A percentile compares a stretch with the other conserved stretches of the same genome.
Conservation (phyloP, 2,329 filamentous ascomycete genomes). For the Chaetomium globosum region DNA sequence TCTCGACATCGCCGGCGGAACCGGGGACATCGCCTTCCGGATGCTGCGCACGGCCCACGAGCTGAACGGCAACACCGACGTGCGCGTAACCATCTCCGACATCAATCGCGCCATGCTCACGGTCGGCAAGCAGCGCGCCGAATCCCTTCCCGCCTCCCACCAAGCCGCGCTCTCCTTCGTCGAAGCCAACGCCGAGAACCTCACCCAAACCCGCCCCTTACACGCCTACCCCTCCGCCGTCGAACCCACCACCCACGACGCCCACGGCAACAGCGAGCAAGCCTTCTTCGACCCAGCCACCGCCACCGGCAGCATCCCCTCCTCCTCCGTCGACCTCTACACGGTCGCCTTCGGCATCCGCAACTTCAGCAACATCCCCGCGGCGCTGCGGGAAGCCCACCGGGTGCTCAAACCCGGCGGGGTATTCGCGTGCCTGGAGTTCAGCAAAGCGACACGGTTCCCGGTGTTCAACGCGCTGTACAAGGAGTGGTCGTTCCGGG, state of each 20-base stretch:
- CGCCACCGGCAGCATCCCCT: constrained; percentile 56
- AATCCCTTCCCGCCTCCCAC: constrained; percentile 57
- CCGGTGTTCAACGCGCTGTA: constrained; percentile 81
- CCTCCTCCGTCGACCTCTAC: constrained; percentile 84
- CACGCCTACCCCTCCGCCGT: constrained; percentile 17
- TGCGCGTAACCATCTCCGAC: constrained; percentile 87
- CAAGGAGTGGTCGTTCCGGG: constrained; percentile 93
- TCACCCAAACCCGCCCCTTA: constrained; percentile 45
- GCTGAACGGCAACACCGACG: constrained; percentile 76
- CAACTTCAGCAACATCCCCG: constrained; percentile 92
- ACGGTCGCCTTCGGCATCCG: constrained; percentile 97
- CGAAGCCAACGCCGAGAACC: constrained; percentile 84
- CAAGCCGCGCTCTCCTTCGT: constrained; percentile 71
- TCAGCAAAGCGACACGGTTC: constrained; percentile 77
- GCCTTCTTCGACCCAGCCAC: constrained; percentile 32
- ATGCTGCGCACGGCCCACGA: constrained; percentile 85
- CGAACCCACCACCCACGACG: constrained; percentile 13
- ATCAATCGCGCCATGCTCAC: constrained; percentile 95
- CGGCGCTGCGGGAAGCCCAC: constrained; percentile 78
- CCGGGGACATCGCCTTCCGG: constrained; percentile 96
- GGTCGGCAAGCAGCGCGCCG: constrained; percentile 79
- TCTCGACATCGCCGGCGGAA: constrained; percentile 95
- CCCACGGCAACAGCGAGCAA: constrained; percentile 17
- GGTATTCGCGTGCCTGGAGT: constrained; percentile 95
- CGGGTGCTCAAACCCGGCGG: constrained; percentile 91